Evolutionary conservation across 441 rosid genomes (phyloP).

Genomic region (Pelargonium fulgidum): DNA sequence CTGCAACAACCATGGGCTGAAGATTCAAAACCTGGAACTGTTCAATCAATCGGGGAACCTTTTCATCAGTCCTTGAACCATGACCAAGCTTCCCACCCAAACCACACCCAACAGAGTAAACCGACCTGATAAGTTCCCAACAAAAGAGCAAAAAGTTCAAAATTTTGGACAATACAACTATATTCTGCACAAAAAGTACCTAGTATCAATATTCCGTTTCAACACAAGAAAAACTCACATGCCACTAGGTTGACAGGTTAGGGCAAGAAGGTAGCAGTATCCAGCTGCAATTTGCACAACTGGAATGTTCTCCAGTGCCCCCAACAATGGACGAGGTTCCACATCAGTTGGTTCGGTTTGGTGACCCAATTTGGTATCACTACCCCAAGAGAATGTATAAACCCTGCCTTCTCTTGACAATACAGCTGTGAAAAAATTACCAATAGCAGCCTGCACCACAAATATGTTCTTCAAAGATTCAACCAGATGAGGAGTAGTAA

Average conservation of each 20-base stretch:
- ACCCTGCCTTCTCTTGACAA: constrained; percentile 90
- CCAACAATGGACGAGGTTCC: constrained; percentile 75
- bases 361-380: constrained; percentile 71
- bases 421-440: constrained; percentile 87
- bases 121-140: constrained; percentile 53
- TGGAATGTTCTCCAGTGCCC: constrained; percentile 69
- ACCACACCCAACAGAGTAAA: constrained; percentile 98
- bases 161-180: not conserved
- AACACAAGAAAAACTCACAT: constrained; percentile 54
- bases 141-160: constrained; percentile 10
- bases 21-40: constrained; percentile 64
- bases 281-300: constrained; percentile 97
- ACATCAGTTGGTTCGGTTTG: constrained; percentile 65
- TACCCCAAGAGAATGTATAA: constrained; percentile 95
- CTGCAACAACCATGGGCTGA: constrained; percentile 83
- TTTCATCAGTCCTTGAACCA: constrained; percentile 86
- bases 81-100: constrained; percentile 98
- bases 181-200: not conserved
- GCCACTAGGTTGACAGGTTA: constrained; percentile 93
- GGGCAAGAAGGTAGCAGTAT: constrained; percentile 90
- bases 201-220: not conserved
- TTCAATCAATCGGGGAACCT: constrained; percentile 74
- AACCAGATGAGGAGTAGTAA: constrained; percentile 62
- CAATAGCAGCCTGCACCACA: constrained; percentile 92
- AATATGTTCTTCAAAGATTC: constrained; percentile 70